Conservation (phyloP, 2,329 filamentous ascomycete genomes). For the Ophiostoma australiae region DNA sequence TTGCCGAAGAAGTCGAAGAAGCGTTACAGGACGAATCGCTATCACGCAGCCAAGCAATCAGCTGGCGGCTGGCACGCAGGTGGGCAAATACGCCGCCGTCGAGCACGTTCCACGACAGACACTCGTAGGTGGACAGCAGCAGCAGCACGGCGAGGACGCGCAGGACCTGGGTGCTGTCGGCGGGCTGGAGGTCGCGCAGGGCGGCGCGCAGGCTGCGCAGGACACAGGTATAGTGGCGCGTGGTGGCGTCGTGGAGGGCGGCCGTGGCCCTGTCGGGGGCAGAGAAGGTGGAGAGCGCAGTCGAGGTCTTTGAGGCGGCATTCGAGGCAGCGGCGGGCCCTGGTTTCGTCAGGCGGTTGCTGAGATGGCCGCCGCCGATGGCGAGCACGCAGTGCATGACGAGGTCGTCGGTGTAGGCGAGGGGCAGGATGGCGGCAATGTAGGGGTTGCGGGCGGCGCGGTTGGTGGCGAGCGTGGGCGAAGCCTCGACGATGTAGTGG, state of each 20-base stretch:
- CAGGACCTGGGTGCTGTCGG: constrained; percentile 25
- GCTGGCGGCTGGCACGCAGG: constrained; percentile 28
- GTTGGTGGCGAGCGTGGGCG: constrained; percentile 21
- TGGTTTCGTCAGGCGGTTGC: constrained; percentile 20
- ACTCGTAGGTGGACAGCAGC: constrained; percentile 27
- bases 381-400: constrained; percentile 30
- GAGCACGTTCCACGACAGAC: constrained; percentile 25
- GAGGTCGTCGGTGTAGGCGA: constrained; percentile 29
- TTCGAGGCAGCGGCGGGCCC: neutral
- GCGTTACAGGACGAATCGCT: constrained; percentile 22
- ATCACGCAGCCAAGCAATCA: constrained; percentile 29
- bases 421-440: constrained; percentile 26
- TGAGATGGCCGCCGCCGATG: constrained; percentile 26
- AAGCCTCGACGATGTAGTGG: constrained; percentile 26
- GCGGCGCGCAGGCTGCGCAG: constrained; percentile 26
- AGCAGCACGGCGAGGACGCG: constrained; percentile 26
- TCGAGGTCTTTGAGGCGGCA: neutral
- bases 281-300: neutral
- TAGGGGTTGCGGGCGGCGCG: constrained; percentile 26
- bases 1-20: neutral
- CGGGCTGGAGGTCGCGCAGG: constrained; percentile 24
- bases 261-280: constrained; percentile 14
- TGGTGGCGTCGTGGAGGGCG: constrained; percentile 26
- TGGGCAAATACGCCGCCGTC: constrained; percentile 28
- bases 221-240: constrained; percentile 28